phyloP scores from a whole-genome alignment of 768 basidiomycete genomes.

The Russula compacta region DNA sequence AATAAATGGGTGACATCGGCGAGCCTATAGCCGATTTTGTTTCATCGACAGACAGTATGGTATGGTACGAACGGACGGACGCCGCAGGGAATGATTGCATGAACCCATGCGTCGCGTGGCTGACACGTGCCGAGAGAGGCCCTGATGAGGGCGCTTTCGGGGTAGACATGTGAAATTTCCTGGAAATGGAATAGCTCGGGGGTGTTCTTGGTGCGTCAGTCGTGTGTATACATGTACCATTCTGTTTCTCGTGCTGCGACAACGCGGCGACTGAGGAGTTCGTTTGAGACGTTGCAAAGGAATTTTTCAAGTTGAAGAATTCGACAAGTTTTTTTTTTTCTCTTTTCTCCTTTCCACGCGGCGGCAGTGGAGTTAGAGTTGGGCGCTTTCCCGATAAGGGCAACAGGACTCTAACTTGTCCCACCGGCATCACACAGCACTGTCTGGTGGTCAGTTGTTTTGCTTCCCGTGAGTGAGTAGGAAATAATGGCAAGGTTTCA shows the following conservation, averaged over 20 bases:
- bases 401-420: not conserved
- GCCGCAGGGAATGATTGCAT: not conserved
- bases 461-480: no score
- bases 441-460: no score
- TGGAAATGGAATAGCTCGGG: not conserved
- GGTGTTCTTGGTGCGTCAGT: not conserved
- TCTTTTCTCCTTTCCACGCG: not conserved
- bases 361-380: no score
- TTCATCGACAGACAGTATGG: not conserved
- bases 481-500: no score
- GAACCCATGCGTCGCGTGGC: not conserved
- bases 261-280: conserved; percentile 2
- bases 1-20: not conserved
- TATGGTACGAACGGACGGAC: no score
- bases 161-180: not conserved
- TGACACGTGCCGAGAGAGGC: not conserved
- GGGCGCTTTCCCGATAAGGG: no score
- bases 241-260: not conserved
- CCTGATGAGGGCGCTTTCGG: not conserved
- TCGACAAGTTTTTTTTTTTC: not conserved
- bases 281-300: not conserved
- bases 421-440: not conserved
- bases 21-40: not conserved
- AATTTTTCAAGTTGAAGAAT: not conserved
- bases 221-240: not conserved